Base-by-base conservation (phyloP, 2,329 filamentous ascomycete species). In the Sclerotinia spermophila region DNA sequence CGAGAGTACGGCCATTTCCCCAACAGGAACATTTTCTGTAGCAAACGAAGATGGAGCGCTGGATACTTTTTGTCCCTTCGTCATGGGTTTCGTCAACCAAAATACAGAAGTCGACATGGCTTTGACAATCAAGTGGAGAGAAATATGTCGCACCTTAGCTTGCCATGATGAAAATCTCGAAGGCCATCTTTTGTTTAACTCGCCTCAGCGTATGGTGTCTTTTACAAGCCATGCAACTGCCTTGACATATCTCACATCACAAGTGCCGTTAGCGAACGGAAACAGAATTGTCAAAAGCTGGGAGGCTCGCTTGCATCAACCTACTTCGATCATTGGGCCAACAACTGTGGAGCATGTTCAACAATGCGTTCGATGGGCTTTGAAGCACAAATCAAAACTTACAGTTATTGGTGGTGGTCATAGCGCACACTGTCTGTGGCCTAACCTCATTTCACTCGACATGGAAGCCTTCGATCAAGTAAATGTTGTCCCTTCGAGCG, bases 391-490 rank as follows among this genome's bases (percentile, higher is more conserved):
- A 0, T 38, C 81, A 1, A 75, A 83, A 55, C 77, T 76, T 89
- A 86, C 84, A 0, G 78, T 90, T 38, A 21, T 90, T 27, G 84
- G 86, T 10, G 88, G 89, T 0, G 82, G 88, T 21, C 88, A 90
- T 75, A 86, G 87, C 73, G 85, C 83, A 10, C 86, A 90, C 66
- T 90, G 87, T 76, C 73, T 87, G 58, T 80, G 79, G 82, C 77
- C 84, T 2, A 82, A 84, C 67, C 81, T 86, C 24, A 83, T 89
- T 55, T 76, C 86, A 0, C 74, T 91, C 35, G 86, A 90, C 72
- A 89, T 91, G 87, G 67, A 79, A 19, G 82, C 82, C 19, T 89
- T 90, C 77, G 68, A 86, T 70, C 74, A 83, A 74, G 75, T 89
- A 55, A 78, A 86, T 55, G 77, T 89, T 72, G 30, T 83, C 70